Base-by-base conservation (phyloP, 139 green algal genomes). In the Coelastrella sp. region DNA sequence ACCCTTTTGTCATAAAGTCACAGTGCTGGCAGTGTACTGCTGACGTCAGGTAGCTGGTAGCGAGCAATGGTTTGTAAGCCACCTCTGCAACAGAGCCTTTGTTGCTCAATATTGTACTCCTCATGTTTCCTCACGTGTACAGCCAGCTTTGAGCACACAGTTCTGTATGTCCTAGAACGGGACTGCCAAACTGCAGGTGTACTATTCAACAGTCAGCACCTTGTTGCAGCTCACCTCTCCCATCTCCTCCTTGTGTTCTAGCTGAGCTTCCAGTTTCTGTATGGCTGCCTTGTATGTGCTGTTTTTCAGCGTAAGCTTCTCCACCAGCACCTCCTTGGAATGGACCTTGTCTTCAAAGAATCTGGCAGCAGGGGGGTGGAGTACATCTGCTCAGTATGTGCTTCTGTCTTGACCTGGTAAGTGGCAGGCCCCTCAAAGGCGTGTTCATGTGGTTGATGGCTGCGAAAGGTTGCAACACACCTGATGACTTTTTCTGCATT, bases 161-260 rank as follows among this genome's bases (percentile, higher is more conserved):
- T 49, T 49, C 35, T 49, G 35, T 49, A 3, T 49, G 1, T 49
- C 35, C 35, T 49, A 49, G 35, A 49, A 49, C 35, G 35, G 35
- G 35, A 49, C 3, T 1, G 35, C 3, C 35, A 1, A 49, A 49
- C 35, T 49, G 35, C 35, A 49, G 35, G 35, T 49, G 35, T 49
- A 49, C 92, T 97, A 95, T 82, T 98, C 96, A 91, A 98, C 98
- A 92, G 98, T 96, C 0, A 98, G 94, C 35, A 90, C 58, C 61
- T 93, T 81, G 35, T 49, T 49, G 35, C 35, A 1, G 58, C 96
- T 88, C 70, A 95, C 92, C 88, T 98, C 96, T 9, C 96, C 96
- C 94, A 97, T 95, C 91, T 97, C 94, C 91, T 96, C 94, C 93
- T 98, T 97, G 87, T 97, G 93, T 58, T 93, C 92, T 80, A 99